Evolutionary conservation across 2,329 filamentous ascomycete genomes (phyloP).

Genomic region (Epicoccum nigrum): DNA sequence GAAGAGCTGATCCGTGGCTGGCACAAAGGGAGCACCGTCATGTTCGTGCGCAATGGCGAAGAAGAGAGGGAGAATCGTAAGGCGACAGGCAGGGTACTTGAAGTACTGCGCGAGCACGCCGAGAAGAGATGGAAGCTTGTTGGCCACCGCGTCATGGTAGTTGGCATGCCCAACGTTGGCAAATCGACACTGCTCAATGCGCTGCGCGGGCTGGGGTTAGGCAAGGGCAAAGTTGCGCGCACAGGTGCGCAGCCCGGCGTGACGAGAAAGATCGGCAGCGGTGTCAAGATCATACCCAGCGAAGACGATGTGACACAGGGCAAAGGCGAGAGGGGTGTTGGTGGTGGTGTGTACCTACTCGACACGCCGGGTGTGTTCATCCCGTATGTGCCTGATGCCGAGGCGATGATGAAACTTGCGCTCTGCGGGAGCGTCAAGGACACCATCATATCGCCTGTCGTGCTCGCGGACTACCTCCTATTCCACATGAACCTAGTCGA

Average conservation of each 20-base stretch:
- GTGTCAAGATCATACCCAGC: conserved; percentile 74
- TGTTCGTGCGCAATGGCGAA: conserved; percentile 57
- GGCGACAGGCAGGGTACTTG: conserved; percentile 50
- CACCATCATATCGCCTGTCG: conserved; percentile 76
- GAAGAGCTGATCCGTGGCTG: conserved; percentile 61
- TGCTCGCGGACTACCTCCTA: conserved; percentile 87
- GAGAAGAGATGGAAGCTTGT: conserved; percentile 65
- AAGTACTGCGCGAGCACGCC: conserved; percentile 60
- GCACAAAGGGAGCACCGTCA: conserved; percentile 59
- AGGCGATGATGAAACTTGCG: conserved; percentile 94
- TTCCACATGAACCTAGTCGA: conserved; percentile 77
- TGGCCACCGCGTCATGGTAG: conserved; percentile 83
- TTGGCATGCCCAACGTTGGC: conserved; percentile 97
- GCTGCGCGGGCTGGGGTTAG: conserved; percentile 72
- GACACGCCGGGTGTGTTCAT: conserved; percentile 97
- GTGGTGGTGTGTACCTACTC: conserved; percentile 75
- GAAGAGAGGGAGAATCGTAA: conserved; percentile 28
- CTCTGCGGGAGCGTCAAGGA: conserved; percentile 91
- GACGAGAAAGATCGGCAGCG: conserved; percentile 81
- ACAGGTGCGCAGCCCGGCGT: conserved; percentile 90
- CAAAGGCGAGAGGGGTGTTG: conserved; percentile 31
- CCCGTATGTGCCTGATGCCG: conserved; percentile 82
- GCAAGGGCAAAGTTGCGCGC: conserved; percentile 72
- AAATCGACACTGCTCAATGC: conserved; percentile 95
- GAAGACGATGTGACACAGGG: conserved; percentile 53